Base-by-base conservation (phyloP, 176 grass and related monocot genomes). In the Oryza australiensis region DNA sequence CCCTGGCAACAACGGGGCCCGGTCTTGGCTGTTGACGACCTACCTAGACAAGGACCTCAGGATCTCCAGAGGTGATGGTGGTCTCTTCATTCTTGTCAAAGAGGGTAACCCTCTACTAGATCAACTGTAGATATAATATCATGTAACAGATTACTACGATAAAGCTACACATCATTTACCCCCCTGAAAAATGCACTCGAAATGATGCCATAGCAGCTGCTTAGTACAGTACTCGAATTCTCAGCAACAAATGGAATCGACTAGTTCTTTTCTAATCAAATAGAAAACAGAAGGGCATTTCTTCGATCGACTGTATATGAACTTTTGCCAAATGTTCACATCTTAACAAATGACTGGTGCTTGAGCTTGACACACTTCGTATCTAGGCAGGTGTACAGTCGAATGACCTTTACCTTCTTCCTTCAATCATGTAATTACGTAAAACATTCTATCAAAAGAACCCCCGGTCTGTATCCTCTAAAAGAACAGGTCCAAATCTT, bases 41-140 rank as follows among this genome's bases (percentile, higher is more conserved):
- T 95, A 95, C 86, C 85, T 98, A 5, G 93, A 98, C 66, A 84
- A 92, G 68, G 93, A 98, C 59, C 80, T 98, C 11, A 95, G 96
- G 80, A 91, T 98, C 71, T 98, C 96, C 1, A 95, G 91, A 82
- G 93, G 96, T 0, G 93, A 98, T 42, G 96, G 96, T 4, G 92
- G 96, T 20, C 65, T 98, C 33, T 98, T 98, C 81, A 70, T 98
- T 82, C 96, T 98, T 53, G 93, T 66, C 34, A 98, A 95, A 84
- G 90, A 93, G 77, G 96, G 88, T 68, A 95, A 93, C 81, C 72
- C 93, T 32, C 88, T 95, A 57, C 79, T 98, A 32, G 89, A 91
- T 87, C 80, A 75, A 82, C 23, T 88, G 42, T 85, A 89, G 68
- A 85, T 65, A 23, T 23, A 60, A 23, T 23, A 60, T 60, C 55